Conservation (phyloP, 495 filamentous ascomycete genomes). For the Cenococcum geophilum region DNA sequence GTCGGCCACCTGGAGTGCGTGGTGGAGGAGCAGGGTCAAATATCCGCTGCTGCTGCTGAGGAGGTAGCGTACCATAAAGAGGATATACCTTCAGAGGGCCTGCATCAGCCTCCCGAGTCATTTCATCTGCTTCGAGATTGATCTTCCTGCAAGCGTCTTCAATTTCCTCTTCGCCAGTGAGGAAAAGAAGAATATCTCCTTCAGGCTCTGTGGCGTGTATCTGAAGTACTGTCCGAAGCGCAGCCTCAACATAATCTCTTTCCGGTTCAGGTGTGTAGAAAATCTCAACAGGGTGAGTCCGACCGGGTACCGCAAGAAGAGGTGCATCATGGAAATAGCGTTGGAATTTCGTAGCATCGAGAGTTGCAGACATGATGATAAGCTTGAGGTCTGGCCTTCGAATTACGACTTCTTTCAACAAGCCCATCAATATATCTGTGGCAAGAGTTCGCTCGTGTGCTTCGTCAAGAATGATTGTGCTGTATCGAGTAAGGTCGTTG, state of each 20-base stretch:
- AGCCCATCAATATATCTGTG: constrained; percentile 92
- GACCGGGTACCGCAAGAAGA: constrained; percentile 85
- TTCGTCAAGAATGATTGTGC: constrained; percentile 97
- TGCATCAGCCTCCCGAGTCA: constrained; percentile 80
- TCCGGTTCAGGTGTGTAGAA: constrained; percentile 98
- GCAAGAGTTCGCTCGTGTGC: constrained; percentile 94
- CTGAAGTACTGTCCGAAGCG: constrained; percentile 87
- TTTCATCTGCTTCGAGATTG: constrained; percentile 79
- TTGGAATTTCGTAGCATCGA: constrained; percentile 97
- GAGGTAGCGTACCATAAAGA: constrained; percentile 89
- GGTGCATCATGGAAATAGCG: constrained; percentile 95
- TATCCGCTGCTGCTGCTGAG: constrained; percentile 86
- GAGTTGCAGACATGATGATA: constrained; percentile 96
- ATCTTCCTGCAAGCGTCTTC: constrained; percentile 95
- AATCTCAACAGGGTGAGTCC: constrained; percentile 95
- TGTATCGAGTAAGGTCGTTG: constrained; percentile 81
- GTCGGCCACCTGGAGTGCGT: constrained; percentile 64
- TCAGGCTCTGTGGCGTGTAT: constrained; percentile 90
- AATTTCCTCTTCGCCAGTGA: constrained; percentile 98
- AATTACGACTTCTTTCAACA: constrained; percentile 76
- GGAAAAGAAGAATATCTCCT: constrained; percentile 90
- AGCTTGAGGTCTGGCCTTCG: constrained; percentile 86
- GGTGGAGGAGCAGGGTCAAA: constrained; percentile 83
- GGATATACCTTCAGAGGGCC: constrained; percentile 88
- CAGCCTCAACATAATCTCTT: constrained; percentile 92